These are phyloP conservation scores for Aspergillus eucalypticola DNA, from an alignment of 2,329 filamentous ascomycete genomes.

Conservation along the genomic window DNA sequence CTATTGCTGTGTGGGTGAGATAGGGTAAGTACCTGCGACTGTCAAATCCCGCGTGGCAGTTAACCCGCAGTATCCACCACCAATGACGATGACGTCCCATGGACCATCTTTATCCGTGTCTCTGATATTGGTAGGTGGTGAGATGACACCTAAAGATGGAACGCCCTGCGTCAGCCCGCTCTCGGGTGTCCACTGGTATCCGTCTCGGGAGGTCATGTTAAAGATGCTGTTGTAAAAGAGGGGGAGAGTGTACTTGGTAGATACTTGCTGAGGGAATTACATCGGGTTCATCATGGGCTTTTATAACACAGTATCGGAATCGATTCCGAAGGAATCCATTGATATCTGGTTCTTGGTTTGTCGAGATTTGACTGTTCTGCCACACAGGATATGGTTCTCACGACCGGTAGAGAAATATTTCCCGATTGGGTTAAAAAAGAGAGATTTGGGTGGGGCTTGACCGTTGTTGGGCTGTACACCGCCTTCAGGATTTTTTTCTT, in stretches of 20 bases:
- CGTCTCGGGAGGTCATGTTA: conserved; percentile 26
- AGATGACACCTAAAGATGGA: conserved; percentile 24
- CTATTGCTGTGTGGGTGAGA: neutral
- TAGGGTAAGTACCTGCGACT: neutral
- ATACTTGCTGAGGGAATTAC: neutral
- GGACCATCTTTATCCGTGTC: neutral
- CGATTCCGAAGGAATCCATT: accelerated
- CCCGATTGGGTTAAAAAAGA: neutral
- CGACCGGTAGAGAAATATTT: neutral
- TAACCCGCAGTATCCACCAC: conserved; percentile 36
- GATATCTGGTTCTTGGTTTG: neutral
- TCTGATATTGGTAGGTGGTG: conserved; percentile 20
- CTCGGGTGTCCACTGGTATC: conserved; percentile 28
- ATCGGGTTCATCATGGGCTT: neutral
- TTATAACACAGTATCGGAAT: neutral
- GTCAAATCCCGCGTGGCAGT: conserved; percentile 33
- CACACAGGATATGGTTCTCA: neutral
- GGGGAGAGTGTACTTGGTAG: neutral
- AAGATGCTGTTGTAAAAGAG: neutral
- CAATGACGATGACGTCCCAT: conserved; percentile 33
- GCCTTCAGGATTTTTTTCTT: neutral
- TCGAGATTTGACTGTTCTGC: too few relatives aligned
- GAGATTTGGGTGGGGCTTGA: neutral
- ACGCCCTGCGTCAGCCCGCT: conserved; percentile 23
- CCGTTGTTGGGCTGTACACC: neutral